Evolutionary conservation across 2,329 filamentous ascomycete genomes (phyloP).

Genomic region (Xylaria sp.): DNA sequence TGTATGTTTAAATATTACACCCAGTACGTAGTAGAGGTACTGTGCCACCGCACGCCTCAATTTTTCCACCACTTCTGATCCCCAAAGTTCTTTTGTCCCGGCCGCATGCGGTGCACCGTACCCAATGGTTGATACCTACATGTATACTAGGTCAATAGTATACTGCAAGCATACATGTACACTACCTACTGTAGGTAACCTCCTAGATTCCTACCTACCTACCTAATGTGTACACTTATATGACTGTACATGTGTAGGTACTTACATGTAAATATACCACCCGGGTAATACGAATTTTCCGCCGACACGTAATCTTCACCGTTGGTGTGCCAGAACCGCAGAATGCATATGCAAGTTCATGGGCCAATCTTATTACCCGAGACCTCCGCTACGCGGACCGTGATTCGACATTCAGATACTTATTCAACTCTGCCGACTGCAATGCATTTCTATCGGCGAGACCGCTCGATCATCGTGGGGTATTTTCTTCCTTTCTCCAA

Average conservation of each 20-base stretch:
- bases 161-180: neutral
- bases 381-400: constrained; percentile 1
- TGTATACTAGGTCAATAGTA: no score
- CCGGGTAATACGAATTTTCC: constrained; percentile 26
- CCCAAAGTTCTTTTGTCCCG: constrained; percentile 16
- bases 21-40: no score
- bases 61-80: neutral
- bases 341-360: constrained; percentile 26
- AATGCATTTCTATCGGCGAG: constrained; percentile 1
- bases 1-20: no score
- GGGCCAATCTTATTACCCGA: constrained; percentile 23
- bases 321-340: constrained; percentile 33
- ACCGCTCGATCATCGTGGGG: neutral
- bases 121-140: neutral
- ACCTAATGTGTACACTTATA: neutral
- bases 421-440: neutral
- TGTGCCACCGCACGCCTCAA: constrained; percentile 17
- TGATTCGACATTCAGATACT: neutral
- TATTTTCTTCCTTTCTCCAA: neutral
- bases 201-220: no score
- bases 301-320: constrained; percentile 28
- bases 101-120: constrained; percentile 2
- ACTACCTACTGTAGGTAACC: no score
- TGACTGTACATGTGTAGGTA: neutral
- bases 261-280: neutral